Evolutionary conservation across 1,139 yeast genomes (phyloP), one percentile per base, ranked within the genome.

Genomic region (Hanseniaspora gamundiae): DNA sequence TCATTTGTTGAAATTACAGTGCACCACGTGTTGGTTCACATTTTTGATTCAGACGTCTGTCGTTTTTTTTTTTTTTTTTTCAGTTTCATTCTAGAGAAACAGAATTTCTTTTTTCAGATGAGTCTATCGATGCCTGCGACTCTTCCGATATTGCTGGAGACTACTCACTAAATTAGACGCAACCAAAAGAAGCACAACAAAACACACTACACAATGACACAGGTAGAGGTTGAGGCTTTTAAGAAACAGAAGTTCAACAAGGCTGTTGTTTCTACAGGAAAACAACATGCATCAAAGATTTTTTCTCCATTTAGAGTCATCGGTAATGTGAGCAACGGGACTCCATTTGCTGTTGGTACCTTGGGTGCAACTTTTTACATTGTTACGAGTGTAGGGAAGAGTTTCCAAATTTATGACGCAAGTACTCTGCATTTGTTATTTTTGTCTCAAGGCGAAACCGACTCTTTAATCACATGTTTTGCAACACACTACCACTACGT

Each of bases 321-420:
- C 35, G 93, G 93, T 7, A 79, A 79, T 58, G 85, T 82, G 24
- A 70, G 86, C 29, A 85, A 86, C 57, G 80, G 77, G 28, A 71
- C 74, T 1, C 97, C 97, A 2, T 83, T 87, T 59, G 86, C 95
- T 10, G 69, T 87, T 29, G 94, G 97, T 27, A 78, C 91, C 1
- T 70, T 91, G 47, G 99, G 99, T 46, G 73, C 85, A 16, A 79
- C 94, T 1, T 88, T 83, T 56, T 82, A 88, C 54, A 76, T 86
- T 40, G 94, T 84, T 11, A 88, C 98, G 0, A 79, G 86, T 31
- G 95, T 91, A 24, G 98, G 96, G 4, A 72, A 78, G 47, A 74
- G 93, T 1, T 86, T 91, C 64, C 98, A 91, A 61, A 85, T 91
- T 33, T 93, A 84, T 57, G 98, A 91, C 66, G 95, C 95, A 14